A percentile compares a stretch with the other conserved stretches of the same genome.
Conservation (phyloP, 768 basidiomycete genomes). For the Calocybe gangraenosa region DNA sequence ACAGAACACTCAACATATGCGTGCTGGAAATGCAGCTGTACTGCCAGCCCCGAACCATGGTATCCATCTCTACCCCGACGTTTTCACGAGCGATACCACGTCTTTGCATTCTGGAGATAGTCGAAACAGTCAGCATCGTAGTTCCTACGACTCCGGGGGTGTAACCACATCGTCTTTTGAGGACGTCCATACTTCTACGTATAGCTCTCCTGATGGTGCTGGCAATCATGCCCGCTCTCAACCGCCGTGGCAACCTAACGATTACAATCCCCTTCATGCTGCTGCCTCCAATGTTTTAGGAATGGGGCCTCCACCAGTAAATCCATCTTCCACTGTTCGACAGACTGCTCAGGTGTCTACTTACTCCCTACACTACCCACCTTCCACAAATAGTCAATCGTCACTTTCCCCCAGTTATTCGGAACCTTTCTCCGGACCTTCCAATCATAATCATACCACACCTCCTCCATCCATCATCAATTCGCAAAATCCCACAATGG, state of each 20-base stretch:
- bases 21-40: slow-evolving; percentile 38
- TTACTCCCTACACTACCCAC: slow-evolving; percentile 17
- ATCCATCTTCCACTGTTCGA: slow-evolving; percentile 17
- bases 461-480: slow-evolving; percentile 20
- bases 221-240: slow-evolving; percentile 15
- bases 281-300: slow-evolving; percentile 82
- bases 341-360: slow-evolving; percentile 19
- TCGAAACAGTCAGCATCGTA: slow-evolving; percentile 24
- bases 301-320: slow-evolving; percentile 60
- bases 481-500: slow-evolving; percentile 11
- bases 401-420: slow-evolving; percentile 29
- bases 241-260: slow-evolving; percentile 26
- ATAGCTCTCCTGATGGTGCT: slow-evolving; percentile 25
- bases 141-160: slow-evolving; percentile 31
- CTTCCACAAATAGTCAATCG: slow-evolving; percentile 17
- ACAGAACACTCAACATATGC: slow-evolving; percentile 23
- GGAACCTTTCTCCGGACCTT: slow-evolving; percentile 22
- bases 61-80: slow-evolving; percentile 9
- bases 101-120: slow-evolving; percentile 30
- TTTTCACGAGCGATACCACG: slow-evolving; percentile 15
- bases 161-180: slow-evolving; percentile 36
- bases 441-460: slow-evolving; percentile 11
- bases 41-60: slow-evolving; percentile 25
- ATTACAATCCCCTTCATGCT: slow-evolving; percentile 60
- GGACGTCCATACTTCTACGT: slow-evolving; percentile 21